Conservation (phyloP, 179 eudicot species). For the Silene coronaria region DNA sequence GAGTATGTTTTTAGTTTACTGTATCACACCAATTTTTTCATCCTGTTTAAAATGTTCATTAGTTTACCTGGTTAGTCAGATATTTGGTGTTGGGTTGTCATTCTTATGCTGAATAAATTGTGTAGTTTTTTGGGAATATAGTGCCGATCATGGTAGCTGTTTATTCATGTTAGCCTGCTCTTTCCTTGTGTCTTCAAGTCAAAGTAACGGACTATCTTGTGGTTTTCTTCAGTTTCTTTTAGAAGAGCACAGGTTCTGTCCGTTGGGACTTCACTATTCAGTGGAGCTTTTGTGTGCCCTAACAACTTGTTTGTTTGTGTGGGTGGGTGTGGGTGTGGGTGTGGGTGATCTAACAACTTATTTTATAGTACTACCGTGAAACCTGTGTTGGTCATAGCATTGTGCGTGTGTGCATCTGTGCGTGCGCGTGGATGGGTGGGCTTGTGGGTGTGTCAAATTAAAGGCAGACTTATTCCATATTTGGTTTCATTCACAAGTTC, state of each 20-base stretch:
- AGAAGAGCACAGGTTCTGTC: neutral
- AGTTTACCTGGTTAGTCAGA: neutral
- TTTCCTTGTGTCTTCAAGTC: neutral
- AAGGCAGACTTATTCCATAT: too few species aligned
- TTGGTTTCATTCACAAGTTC: too few species aligned
- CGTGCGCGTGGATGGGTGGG: too few species aligned
- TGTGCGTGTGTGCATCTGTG: too few species aligned
- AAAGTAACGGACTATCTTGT: neutral
- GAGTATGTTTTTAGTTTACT: constrained; percentile 38
- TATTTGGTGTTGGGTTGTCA: neutral
- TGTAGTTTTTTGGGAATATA: too few species aligned
- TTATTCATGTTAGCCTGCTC: neutral
- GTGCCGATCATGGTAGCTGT: neutral
- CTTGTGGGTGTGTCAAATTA: too few species aligned
- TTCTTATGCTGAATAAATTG: neutral
- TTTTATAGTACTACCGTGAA: neutral
- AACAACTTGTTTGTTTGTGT: neutral
- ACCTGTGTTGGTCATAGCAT: neutral
- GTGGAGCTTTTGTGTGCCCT: neutral
- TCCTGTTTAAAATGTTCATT: neutral
- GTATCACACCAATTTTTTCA: neutral
- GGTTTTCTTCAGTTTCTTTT: neutral
- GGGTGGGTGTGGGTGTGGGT: too few species aligned
- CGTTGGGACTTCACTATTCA: neutral
- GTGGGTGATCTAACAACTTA: neutral